phyloP scores from a whole-genome alignment of 495 filamentous ascomycete genomes.

The Cudoniella acicularis region DNA sequence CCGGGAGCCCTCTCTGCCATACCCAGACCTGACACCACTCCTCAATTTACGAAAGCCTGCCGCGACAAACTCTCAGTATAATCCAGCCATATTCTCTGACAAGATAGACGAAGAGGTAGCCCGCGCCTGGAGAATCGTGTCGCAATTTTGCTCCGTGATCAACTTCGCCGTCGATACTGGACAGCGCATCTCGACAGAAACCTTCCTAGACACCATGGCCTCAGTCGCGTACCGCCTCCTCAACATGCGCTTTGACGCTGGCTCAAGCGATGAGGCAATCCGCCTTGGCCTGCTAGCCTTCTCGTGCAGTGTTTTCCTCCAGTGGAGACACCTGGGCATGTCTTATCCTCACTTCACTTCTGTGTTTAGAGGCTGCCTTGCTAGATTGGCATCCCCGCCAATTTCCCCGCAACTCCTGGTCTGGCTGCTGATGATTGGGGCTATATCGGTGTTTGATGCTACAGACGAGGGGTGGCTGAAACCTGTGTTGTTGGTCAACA shows the following conservation, averaged over 20 bases:
- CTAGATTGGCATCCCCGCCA: background rate
- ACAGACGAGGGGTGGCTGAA: constrained; percentile 29
- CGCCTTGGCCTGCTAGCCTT: constrained; percentile 39
- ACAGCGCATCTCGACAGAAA: constrained; percentile 25
- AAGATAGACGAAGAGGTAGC: constrained; percentile 24
- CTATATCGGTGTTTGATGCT: constrained; percentile 28
- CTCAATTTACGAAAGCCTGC: too few species aligned
- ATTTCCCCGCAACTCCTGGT: constrained; percentile 19
- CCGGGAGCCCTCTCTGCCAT: too few species aligned
- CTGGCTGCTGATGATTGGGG: constrained; percentile 38
- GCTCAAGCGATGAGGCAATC: constrained; percentile 32
- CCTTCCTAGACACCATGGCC: constrained; percentile 34
- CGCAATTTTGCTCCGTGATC: constrained; percentile 33
- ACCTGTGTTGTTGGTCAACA: constrained; percentile 21
- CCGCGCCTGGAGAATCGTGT: constrained; percentile 31
- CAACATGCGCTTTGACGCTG: constrained; percentile 24
- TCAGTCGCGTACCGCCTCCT: constrained; percentile 42
- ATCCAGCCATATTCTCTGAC: too few species aligned
- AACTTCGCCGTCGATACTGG: constrained; percentile 29
- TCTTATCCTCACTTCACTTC: constrained; percentile 26
- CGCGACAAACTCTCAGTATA: too few species aligned
- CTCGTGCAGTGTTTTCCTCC: constrained; percentile 36
- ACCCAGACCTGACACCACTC: too few species aligned
- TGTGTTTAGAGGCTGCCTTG: constrained; percentile 1
- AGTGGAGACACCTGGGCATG: constrained; percentile 28